Percentiles rank a stretch among this genome's conserved stretches.
These are phyloP conservation scores for Colletotrichum somersetense DNA, from an alignment of 2,329 filamentous ascomycete genomes.

Conservation along the genomic window DNA sequence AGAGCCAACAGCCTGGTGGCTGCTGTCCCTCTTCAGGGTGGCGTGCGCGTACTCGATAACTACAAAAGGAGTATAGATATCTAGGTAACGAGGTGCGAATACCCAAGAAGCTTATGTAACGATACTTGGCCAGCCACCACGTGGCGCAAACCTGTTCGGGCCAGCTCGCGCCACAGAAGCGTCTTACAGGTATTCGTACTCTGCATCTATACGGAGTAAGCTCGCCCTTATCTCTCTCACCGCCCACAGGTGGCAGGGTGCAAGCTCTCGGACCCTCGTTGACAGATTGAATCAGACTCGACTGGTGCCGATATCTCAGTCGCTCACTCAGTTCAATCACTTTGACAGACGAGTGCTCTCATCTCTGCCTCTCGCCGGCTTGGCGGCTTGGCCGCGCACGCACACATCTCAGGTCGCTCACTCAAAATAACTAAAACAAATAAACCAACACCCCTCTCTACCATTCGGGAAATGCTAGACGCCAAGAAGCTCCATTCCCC, in stretches of 20 bases:
- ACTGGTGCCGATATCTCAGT: not conserved
- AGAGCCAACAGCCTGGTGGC: not conserved
- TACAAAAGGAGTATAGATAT: no score
- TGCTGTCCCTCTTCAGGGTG: no score
- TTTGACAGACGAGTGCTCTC: not conserved
- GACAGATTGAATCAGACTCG: constrained; percentile 3
- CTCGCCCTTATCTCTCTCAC: constrained; percentile 7
- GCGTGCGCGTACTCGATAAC: no score
- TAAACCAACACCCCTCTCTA: not conserved
- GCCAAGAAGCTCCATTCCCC: constrained; percentile 25
- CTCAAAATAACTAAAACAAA: constrained; percentile 13
- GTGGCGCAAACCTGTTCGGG: not conserved
- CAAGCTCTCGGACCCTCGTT: constrained; percentile 10
- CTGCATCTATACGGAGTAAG: no score
- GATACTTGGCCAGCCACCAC: no score
- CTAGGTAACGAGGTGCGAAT: no score
- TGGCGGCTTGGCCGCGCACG: constrained; percentile 4
- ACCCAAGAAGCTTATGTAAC: no score
- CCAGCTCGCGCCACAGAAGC: constrained; percentile 7
- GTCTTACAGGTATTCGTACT: not conserved
- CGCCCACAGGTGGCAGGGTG: not conserved
- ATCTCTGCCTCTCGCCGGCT: not conserved
- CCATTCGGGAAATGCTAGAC: constrained; percentile 19
- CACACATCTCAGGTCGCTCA: not conserved
- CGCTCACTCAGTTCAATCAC: not conserved